Evolutionary conservation across 1,139 yeast species (phyloP).

Genomic region (Pichia cactophila): DNA sequence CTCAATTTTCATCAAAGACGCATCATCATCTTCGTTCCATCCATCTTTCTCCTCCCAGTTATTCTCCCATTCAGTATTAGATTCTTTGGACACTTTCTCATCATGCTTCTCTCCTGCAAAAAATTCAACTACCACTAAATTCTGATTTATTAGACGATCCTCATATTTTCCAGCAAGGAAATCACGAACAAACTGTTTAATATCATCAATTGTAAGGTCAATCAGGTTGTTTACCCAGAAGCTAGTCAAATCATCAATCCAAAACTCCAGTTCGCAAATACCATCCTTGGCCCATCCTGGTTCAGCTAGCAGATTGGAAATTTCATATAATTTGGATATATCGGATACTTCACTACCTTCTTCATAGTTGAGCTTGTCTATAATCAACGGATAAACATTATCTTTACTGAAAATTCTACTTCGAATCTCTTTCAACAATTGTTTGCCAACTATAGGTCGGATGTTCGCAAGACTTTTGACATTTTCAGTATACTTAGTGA

Average conservation of each 20-base stretch:
- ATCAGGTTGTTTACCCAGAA: slow-evolving; percentile 24
- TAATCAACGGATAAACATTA: slow-evolving; percentile 23
- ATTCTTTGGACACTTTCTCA: not conserved
- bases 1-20: not conserved
- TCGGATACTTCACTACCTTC: slow-evolving; percentile 6
- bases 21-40: slow-evolving; percentile 16
- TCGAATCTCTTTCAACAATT: slow-evolving; percentile 16
- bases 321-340: slow-evolving; percentile 9
- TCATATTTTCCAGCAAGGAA: slow-evolving; percentile 10
- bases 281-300: slow-evolving; percentile 26
- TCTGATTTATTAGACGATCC: slow-evolving; percentile 8
- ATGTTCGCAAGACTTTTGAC: slow-evolving; percentile 9
- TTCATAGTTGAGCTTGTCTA: slow-evolving; percentile 15
- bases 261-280: slow-evolving; percentile 26
- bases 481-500: slow-evolving; percentile 13
- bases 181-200: slow-evolving; percentile 18
- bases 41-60: slow-evolving; percentile 24
- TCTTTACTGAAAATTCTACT: slow-evolving; percentile 16
- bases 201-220: slow-evolving; percentile 20
- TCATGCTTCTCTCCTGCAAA: not conserved
- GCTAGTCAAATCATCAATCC: slow-evolving; percentile 26
- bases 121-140: slow-evolving; percentile 7
- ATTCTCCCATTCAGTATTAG: slow-evolving; percentile 19
- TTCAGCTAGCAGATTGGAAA: slow-evolving; percentile 18
- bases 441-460: slow-evolving; percentile 16